phyloP scores from a whole-genome alignment of 2,329 filamentous ascomycete genomes.

The Ophiostoma ips region DNA sequence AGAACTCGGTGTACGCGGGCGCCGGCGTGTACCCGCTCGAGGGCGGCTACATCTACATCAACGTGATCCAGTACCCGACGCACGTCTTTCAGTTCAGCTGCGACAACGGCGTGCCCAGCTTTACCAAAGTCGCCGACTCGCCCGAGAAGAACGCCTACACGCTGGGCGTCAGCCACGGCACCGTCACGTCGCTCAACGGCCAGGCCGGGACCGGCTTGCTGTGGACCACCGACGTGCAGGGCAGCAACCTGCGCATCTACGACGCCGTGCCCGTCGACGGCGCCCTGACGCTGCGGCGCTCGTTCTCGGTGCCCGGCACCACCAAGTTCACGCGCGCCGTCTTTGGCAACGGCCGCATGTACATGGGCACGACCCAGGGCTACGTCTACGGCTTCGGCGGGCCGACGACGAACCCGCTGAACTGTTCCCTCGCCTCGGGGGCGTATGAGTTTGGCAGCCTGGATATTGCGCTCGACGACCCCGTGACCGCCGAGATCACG shows the following conservation, averaged over 20 bases:
- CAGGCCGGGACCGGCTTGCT: constrained; percentile 40
- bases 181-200: constrained; percentile 39
- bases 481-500: constrained; percentile 23
- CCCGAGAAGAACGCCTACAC: constrained; percentile 35
- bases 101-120: constrained; percentile 34
- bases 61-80: constrained; percentile 38
- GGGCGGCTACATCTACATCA: constrained; percentile 35
- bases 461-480: constrained; percentile 27
- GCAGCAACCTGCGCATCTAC: constrained; percentile 60
- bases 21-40: constrained; percentile 32
- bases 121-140: constrained; percentile 38
- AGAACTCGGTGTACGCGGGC: constrained; percentile 34
- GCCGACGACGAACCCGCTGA: constrained; percentile 37
- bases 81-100: constrained; percentile 46
- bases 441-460: constrained; percentile 31
- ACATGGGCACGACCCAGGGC: constrained; percentile 37
- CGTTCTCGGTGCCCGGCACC: constrained; percentile 35
- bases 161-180: constrained; percentile 42
- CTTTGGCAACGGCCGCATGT: constrained; percentile 41
- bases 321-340: constrained; percentile 44
- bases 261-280: constrained; percentile 54
- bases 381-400: constrained; percentile 42
- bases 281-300: constrained; percentile 31
- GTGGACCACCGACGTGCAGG: constrained; percentile 43
- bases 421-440: constrained; percentile 32